Evolutionary conservation across 1,139 yeast species (phyloP).

Genomic region (Suhomyces choctaworum): DNA sequence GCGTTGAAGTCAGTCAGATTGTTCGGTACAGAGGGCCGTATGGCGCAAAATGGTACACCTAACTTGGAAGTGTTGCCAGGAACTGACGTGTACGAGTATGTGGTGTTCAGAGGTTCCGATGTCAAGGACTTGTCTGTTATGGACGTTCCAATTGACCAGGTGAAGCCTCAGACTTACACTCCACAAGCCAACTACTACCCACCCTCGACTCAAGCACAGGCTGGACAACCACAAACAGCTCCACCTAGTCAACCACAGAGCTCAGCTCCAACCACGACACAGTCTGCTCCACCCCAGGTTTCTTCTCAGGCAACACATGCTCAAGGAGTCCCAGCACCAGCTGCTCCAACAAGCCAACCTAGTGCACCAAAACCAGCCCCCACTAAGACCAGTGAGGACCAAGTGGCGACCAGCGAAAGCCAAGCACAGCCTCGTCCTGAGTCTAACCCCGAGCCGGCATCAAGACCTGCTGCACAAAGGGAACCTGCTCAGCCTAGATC

Average conservation of each 20-base stretch:
- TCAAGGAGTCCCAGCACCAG: constrained; percentile 13
- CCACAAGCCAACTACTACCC: constrained; percentile 15
- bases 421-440: constrained; percentile 7
- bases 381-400: constrained; percentile 4
- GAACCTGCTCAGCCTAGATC: constrained; percentile 18
- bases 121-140: constrained; percentile 87
- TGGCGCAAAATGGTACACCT: constrained; percentile 59
- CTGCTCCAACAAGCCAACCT: constrained; percentile 6
- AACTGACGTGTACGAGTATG: constrained; percentile 70
- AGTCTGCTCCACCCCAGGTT: constrained; percentile 20
- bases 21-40: constrained; percentile 92
- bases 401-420: constrained; percentile 1
- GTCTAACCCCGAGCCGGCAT: constrained; percentile 7
- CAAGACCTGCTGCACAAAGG: constrained; percentile 1
- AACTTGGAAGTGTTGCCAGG: constrained; percentile 74
- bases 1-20: constrained; percentile 80
- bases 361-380: constrained; percentile 5
- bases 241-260: constrained; percentile 18
- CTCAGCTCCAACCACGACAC: constrained; percentile 17
- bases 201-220: constrained; percentile 10
- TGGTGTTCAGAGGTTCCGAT: constrained; percentile 88
- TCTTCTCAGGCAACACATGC: constrained; percentile 19
- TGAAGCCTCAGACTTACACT: constrained; percentile 36
- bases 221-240: constrained; percentile 16
- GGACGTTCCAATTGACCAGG: constrained; percentile 61